Evolutionary conservation across 257 asterid genomes (phyloP).

Genomic region (Ballota nigra): DNA sequence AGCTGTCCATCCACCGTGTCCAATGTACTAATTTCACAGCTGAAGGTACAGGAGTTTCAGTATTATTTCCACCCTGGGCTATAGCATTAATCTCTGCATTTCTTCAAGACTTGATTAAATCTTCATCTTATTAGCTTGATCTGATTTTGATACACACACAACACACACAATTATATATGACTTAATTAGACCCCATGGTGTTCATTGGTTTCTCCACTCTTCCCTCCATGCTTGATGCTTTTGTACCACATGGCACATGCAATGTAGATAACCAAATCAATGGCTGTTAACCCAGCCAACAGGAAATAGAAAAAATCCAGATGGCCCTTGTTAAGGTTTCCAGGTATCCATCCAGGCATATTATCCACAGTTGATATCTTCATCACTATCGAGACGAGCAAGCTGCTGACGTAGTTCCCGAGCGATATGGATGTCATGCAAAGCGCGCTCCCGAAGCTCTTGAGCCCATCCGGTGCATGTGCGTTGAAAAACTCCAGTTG

Average conservation of each 20-base stretch:
- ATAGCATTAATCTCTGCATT: conserved; percentile 10
- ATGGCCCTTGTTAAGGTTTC: conserved; percentile 81
- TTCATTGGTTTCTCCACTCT: conserved; percentile 25
- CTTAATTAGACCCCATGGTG: conserved; percentile 35
- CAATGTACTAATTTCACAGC: not conserved
- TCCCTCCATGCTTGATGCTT: conserved; percentile 50
- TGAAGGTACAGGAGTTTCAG: not conserved
- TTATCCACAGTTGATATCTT: conserved; percentile 63
- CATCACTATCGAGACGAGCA: conserved; percentile 78
- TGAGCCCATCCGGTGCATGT: conserved; percentile 85
- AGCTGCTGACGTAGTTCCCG: conserved; percentile 83
- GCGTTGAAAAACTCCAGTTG: conserved; percentile 90
- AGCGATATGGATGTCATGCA: conserved; percentile 94
- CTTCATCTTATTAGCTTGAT: conserved; percentile 17
- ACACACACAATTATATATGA: not conserved
- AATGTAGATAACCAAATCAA: conserved; percentile 58
- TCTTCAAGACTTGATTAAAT: conserved; percentile 8
- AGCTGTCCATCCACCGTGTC: conserved; percentile 8
- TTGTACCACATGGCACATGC: conserved; percentile 71
- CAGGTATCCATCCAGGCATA: conserved; percentile 93
- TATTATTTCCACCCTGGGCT: not conserved
- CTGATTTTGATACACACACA: not conserved
- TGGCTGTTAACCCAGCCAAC: conserved; percentile 68
- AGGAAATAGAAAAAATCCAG: conserved; percentile 79
- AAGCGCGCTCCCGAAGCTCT: conserved; percentile 95